phyloP scores from a whole-genome alignment of 768 basidiomycete genomes.

The Neoboletus subvelutipes region DNA sequence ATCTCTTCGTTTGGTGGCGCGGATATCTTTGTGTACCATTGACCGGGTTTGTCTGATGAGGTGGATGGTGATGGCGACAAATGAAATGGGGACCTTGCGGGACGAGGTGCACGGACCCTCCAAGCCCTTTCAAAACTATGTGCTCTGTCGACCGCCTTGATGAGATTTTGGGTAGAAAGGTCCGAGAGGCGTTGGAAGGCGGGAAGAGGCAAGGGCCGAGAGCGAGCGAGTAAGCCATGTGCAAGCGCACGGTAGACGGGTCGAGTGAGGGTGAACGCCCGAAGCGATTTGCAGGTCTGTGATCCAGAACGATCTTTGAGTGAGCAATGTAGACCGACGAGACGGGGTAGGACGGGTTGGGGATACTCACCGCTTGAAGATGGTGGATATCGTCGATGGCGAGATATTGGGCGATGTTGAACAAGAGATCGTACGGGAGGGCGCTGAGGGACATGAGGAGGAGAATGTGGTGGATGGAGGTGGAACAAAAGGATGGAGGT shows the following conservation, averaged over 20 bases:
- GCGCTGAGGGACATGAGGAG: slow-evolving; percentile 35
- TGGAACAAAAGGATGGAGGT: neutral
- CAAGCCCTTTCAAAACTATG: slow-evolving; percentile 61
- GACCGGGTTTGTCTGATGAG: slow-evolving; percentile 20
- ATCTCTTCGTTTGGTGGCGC: slow-evolving; percentile 68
- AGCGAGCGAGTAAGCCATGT: slow-evolving; percentile 57
- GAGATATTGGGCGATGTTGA: slow-evolving; percentile 65
- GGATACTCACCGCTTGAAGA: slow-evolving; percentile 57
- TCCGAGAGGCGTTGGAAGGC: slow-evolving; percentile 70
- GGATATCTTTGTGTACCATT: slow-evolving; percentile 69
- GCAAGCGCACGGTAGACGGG: slow-evolving; percentile 70
- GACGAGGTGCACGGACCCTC: slow-evolving; percentile 57
- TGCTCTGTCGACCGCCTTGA: slow-evolving; percentile 63
- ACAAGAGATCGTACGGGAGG: slow-evolving; percentile 68
- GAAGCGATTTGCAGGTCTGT: slow-evolving; percentile 63
- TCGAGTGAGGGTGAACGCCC: slow-evolving; percentile 60
- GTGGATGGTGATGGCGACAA: slow-evolving; percentile 28
- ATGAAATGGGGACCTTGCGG: slow-evolving; percentile 36
- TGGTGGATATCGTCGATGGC: slow-evolving; percentile 59
- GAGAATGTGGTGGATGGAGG: neutral
- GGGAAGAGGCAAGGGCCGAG: slow-evolving; percentile 65
- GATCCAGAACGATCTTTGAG: neutral
- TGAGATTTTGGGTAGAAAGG: slow-evolving; percentile 59
- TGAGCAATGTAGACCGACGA: neutral
- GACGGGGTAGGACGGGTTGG: neutral